A percentile compares a stretch with the other conserved stretches of the same genome.
phyloP scores from a whole-genome alignment of 2,329 filamentous ascomycete species.

The Aspergillus sp. region DNA sequence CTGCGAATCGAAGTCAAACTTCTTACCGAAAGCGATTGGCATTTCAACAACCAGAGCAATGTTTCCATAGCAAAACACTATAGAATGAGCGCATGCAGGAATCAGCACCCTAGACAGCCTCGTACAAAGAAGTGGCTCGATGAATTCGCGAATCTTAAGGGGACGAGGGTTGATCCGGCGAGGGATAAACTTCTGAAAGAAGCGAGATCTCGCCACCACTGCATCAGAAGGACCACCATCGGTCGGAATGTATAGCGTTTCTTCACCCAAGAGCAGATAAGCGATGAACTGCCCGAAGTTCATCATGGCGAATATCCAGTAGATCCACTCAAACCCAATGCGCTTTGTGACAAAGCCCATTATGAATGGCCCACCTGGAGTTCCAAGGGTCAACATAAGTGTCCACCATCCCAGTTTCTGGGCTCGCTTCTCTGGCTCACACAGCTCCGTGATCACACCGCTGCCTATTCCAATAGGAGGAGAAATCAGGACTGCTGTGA shows the following conservation, averaged over 20 bases:
- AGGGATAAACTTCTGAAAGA: constrained; percentile 42
- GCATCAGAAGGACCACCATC: constrained; percentile 36
- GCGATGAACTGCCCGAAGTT: constrained; percentile 56
- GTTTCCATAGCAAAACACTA: constrained; percentile 57
- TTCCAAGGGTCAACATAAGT: constrained; percentile 50
- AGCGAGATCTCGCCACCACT: constrained; percentile 24
- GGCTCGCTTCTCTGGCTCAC: constrained; percentile 54
- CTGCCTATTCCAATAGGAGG: constrained; percentile 55
- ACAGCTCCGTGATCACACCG: constrained; percentile 56
- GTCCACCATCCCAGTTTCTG: constrained; percentile 58
- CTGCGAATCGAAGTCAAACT: constrained; percentile 59
- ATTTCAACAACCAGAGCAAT: constrained; percentile 60
- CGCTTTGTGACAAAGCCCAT: constrained; percentile 49
- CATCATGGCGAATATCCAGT: constrained; percentile 58
- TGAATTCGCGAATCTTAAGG: constrained; percentile 49
- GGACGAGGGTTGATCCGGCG: constrained; percentile 52
- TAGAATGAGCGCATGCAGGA: constrained; percentile 54
- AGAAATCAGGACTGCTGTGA: constrained; percentile 55
- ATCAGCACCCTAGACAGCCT: constrained; percentile 50
- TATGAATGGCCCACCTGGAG: constrained; percentile 39
- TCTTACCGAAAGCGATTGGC: constrained; percentile 57
- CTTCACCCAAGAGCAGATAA: constrained; percentile 55
- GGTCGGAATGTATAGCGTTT: constrained; percentile 54
- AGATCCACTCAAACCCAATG: constrained; percentile 59
- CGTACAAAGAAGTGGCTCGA: constrained; percentile 50